Evolutionary conservation across 1,284 basidiomycete genomes (phyloP).

Genomic region (Polyporus tsugae): DNA sequence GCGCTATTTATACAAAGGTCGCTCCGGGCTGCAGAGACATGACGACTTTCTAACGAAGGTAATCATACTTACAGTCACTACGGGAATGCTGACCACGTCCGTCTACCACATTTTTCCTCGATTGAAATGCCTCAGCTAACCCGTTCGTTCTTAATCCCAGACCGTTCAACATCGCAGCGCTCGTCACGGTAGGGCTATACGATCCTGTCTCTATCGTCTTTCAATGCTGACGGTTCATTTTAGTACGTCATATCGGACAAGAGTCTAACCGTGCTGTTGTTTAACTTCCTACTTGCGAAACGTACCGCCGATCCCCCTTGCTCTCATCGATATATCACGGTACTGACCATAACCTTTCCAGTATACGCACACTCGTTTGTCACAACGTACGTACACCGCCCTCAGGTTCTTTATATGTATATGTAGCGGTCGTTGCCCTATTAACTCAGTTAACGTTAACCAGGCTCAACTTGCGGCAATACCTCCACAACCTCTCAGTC

Average conservation of each 20-base stretch:
- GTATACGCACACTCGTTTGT: background rate
- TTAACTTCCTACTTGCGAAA: background rate
- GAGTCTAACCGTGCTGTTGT: background rate
- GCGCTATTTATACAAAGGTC: background rate
- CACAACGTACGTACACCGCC: background rate
- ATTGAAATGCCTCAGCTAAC: background rate
- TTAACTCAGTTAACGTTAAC: background rate
- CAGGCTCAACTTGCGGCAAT: background rate
- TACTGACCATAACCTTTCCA: background rate
- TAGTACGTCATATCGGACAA: background rate
- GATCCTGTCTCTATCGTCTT: background rate
- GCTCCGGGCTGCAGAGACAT: background rate
- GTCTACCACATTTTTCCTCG: background rate
- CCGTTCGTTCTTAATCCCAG: background rate
- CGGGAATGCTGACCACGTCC: background rate
- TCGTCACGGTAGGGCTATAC: background rate
- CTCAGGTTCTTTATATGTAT: background rate
- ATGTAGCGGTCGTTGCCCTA: too few species aligned
- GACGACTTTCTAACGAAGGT: slow-evolving; percentile 1
- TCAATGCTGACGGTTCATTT: background rate
- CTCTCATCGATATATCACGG: background rate
- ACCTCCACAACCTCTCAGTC: background rate
- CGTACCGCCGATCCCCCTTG: background rate
- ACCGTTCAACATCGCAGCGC: background rate
- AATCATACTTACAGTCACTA: background rate